These are phyloP conservation scores for Tolypocladium paradoxum DNA, from an alignment of 2,329 filamentous ascomycete species.

Conservation along the genomic window DNA sequence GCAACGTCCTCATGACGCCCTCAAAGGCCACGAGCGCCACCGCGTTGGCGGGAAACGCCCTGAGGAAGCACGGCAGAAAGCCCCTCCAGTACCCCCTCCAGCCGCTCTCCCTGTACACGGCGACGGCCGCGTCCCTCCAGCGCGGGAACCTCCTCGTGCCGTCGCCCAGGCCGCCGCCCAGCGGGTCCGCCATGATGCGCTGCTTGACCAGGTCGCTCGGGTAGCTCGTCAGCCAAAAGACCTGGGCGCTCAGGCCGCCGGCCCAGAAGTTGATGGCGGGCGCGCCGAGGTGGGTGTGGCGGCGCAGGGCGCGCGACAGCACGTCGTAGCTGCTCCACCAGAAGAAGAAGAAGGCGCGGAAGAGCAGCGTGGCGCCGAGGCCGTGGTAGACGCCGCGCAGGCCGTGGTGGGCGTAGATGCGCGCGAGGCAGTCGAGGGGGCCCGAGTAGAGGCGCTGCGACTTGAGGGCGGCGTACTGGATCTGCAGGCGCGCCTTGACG, in stretches of 20 bases:
- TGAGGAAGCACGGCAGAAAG: constrained; percentile 84
- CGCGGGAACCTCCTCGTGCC: constrained; percentile 56
- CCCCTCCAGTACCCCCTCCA: constrained; percentile 82
- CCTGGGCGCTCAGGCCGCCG: constrained; percentile 80
- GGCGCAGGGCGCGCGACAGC: constrained; percentile 56
- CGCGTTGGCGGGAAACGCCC: constrained; percentile 93
- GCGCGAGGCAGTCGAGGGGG: constrained; percentile 71
- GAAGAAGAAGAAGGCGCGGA: constrained; percentile 90
- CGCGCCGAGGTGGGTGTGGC: constrained; percentile 58
- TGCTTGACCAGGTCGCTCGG: constrained; percentile 93
- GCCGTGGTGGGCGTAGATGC: constrained; percentile 63
- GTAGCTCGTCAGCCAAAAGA: constrained; percentile 91
- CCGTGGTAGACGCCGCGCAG: constrained; percentile 77
- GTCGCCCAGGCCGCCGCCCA: constrained; percentile 60
- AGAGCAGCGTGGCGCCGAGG: constrained; percentile 72
- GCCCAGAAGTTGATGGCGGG: constrained; percentile 96
- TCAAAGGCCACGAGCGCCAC: constrained; percentile 92
- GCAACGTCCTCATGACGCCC: constrained; percentile 65
- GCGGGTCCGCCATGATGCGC: constrained; percentile 88
- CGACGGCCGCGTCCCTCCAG: constrained; percentile 71
- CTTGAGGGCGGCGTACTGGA: constrained; percentile 81
- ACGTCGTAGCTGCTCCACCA: constrained; percentile 97
- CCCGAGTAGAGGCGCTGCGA: constrained; percentile 70
- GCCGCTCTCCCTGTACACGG: constrained; percentile 68
- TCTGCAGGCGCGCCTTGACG: constrained; percentile 85